Conservation (phyloP, 306 rosid genomes). For the Acacia melanoxylon region DNA sequence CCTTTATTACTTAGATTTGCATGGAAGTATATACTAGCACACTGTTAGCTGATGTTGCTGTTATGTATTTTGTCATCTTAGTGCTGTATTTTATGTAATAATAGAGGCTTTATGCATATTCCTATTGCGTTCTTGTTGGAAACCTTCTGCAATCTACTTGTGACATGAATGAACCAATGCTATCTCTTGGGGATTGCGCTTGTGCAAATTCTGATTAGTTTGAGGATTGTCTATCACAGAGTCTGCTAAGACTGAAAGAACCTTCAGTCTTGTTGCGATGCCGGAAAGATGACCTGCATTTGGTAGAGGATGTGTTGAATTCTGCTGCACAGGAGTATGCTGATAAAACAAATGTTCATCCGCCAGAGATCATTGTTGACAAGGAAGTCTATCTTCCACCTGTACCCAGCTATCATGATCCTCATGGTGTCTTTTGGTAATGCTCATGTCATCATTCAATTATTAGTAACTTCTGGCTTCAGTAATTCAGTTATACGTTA, state of each 20-base stretch:
- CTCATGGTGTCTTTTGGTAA: slow-evolving; percentile 81
- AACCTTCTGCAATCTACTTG: slow-evolving; percentile 6
- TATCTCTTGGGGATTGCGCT: background rate
- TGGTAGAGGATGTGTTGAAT: slow-evolving; percentile 73
- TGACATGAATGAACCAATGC: slow-evolving; percentile 1
- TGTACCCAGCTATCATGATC: slow-evolving; percentile 69
- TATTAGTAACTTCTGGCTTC: no score
- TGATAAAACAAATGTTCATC: slow-evolving; percentile 61
- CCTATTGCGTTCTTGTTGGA: background rate
- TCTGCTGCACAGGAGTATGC: slow-evolving; percentile 87
- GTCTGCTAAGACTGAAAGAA: slow-evolving; percentile 88
- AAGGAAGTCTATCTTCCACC: slow-evolving; percentile 79
- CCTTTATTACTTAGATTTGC: background rate
- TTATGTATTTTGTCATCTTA: background rate
- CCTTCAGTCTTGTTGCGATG: slow-evolving; percentile 93
- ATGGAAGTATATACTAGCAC: slow-evolving; percentile 4
- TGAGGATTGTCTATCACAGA: slow-evolving; percentile 45
- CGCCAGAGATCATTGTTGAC: slow-evolving; percentile 84
- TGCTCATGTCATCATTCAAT: background rate
- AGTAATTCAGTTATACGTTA: no score
- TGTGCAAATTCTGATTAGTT: slow-evolving; percentile 8
- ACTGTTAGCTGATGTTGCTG: background rate
- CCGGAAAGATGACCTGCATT: slow-evolving; percentile 64
- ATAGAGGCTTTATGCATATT: slow-evolving; percentile 11
- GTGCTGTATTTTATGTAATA: slow-evolving; percentile 11